Conservation (phyloP, 2,329 filamentous ascomycete genomes). For the Fusarium equiseti region DNA sequence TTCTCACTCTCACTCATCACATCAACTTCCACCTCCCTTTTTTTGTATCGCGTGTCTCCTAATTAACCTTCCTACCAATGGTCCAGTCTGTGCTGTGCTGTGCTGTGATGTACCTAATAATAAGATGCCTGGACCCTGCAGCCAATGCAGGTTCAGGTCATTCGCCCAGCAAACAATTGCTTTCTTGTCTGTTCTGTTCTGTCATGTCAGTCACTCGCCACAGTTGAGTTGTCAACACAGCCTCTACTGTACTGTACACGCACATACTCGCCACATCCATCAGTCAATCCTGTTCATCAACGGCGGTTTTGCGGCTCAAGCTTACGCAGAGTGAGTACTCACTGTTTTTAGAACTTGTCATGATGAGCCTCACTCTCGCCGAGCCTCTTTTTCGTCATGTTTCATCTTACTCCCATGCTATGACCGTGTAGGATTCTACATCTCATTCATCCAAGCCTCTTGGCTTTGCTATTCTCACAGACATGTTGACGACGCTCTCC, state of each 20-base stretch:
- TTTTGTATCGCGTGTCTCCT: constrained; percentile 30
- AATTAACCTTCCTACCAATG: neutral
- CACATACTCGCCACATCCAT: constrained; percentile 31
- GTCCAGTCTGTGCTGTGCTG: neutral
- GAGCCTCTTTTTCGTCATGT: constrained; percentile 2
- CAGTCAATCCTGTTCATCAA: constrained; percentile 3
- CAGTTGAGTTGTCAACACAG: constrained; percentile 25
- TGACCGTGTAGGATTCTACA: neutral
- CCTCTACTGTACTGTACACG: constrained; percentile 14
- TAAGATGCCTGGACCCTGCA: constrained; percentile 1
- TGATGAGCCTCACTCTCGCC: constrained; percentile 3
- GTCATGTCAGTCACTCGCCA: constrained; percentile 18
- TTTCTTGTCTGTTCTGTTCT: neutral
- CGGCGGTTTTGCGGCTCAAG: constrained; percentile 8
- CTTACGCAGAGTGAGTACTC: neutral
- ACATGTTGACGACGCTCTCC: neutral
- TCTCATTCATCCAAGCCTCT: neutral
- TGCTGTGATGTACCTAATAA: neutral
- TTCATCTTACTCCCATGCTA: constrained; percentile 1
- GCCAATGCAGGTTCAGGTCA: constrained; percentile 16
- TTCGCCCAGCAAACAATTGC: neutral
- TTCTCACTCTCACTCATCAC: constrained; percentile 5
- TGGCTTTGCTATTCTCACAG: neutral
- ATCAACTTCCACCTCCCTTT: constrained; percentile 43
- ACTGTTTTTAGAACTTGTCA: neutral